Conservation (phyloP, 2,329 filamentous ascomycete species). For the Ascochyta koolunga region DNA sequence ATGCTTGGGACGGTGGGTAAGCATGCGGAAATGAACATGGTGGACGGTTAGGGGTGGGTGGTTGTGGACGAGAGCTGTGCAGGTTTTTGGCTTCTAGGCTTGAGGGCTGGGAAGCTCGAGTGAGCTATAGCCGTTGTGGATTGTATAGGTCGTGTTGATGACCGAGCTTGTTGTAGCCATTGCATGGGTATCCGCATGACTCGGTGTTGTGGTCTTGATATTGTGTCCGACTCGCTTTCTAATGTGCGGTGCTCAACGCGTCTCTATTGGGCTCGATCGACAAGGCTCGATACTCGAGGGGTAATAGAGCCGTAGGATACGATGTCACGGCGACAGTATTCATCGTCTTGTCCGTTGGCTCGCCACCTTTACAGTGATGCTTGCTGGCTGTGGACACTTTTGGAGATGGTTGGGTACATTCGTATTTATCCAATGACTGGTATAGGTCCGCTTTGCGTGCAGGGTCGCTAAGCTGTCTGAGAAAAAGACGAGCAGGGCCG, state of each 20-base stretch:
- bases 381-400: not conserved
- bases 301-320: not conserved
- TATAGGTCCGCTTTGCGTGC: slow-evolving; percentile 1
- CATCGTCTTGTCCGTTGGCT: not conserved
- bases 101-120: too few species aligned
- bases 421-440: not conserved
- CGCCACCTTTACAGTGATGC: not conserved
- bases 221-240: not conserved
- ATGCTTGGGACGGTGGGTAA: too few species aligned
- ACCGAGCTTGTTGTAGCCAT: too few species aligned
- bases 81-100: too few species aligned
- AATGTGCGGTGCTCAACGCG: not conserved
- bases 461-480: not conserved
- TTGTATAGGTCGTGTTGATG: too few species aligned
- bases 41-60: too few species aligned
- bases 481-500: slow-evolving; percentile 8
- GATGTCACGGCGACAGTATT: not conserved
- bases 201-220: too few species aligned
- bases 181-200: too few species aligned
- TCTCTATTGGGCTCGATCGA: not conserved
- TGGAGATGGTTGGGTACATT: slow-evolving; percentile 2
- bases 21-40: too few species aligned
- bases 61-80: too few species aligned
- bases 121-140: too few species aligned
- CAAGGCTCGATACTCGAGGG: not conserved